These are phyloP conservation scores for Pseudopyricularia cyperi DNA, from an alignment of 2,329 filamentous ascomycete genomes.

Conservation along the genomic window DNA sequence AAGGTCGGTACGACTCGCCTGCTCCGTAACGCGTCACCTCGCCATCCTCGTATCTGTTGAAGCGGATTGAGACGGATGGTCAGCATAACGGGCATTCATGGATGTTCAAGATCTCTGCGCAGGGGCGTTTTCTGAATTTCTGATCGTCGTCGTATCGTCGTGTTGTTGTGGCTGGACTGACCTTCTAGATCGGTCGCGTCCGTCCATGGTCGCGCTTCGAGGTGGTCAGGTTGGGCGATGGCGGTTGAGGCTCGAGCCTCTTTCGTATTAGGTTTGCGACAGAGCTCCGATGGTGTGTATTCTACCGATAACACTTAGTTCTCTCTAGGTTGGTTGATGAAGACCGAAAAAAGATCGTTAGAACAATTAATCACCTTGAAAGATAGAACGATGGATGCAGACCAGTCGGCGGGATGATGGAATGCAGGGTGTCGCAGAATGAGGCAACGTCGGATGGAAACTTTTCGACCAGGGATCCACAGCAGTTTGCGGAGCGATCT, in stretches of 20 bases:
- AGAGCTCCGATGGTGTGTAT: background rate
- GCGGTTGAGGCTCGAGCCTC: background rate
- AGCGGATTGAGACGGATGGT: background rate
- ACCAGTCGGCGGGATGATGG: too few species aligned
- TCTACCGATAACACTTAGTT: too few species aligned
- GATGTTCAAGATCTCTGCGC: too few species aligned
- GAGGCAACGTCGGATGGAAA: too few species aligned
- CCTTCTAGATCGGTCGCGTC: constrained; percentile 2
- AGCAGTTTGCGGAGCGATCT: too few species aligned
- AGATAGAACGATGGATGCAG: too few species aligned
- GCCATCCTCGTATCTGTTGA: constrained; percentile 42
- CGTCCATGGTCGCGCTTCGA: background rate
- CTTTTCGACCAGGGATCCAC: too few species aligned
- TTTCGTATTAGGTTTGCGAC: background rate
- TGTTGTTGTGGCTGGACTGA: background rate
- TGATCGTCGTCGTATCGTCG: background rate
- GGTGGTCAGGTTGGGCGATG: background rate
- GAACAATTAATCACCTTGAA: too few species aligned
- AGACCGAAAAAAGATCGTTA: too few species aligned
- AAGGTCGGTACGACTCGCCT: constrained; percentile 48
- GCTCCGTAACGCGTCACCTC: constrained; percentile 50
- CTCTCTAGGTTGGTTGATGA: too few species aligned
- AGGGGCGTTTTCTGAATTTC: background rate
- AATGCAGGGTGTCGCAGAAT: too few species aligned
- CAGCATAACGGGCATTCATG: background rate